A percentile compares a stretch with the other conserved stretches of the same genome.
Conservation (phyloP, 2,329 filamentous ascomycete genomes). For the Zasmidium cellare region DNA sequence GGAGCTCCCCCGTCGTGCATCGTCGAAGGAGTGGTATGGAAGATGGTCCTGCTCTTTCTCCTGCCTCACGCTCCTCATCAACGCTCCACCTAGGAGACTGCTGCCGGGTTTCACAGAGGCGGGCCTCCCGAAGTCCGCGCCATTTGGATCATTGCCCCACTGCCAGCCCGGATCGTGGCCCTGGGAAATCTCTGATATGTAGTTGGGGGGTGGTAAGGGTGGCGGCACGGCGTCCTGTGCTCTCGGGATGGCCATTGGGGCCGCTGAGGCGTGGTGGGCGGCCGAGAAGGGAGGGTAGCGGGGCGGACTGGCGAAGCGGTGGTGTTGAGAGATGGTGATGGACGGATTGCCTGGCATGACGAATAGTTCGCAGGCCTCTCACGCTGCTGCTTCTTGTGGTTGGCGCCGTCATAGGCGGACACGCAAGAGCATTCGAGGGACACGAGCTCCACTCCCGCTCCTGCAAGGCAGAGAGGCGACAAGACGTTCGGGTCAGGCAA, state of each 20-base stretch:
- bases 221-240: constrained; percentile 57
- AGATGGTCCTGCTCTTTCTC: constrained; percentile 30
- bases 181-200: constrained; percentile 55
- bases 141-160: constrained; percentile 58
- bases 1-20: constrained; percentile 42
- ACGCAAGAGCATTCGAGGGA: constrained; percentile 6
- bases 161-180: constrained; percentile 64
- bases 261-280: constrained; percentile 40
- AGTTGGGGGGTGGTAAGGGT: constrained; percentile 63
- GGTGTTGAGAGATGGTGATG: constrained; percentile 39
- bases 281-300: constrained; percentile 38
- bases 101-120: constrained; percentile 50
- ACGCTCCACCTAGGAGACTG: constrained; percentile 43
- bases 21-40: constrained; percentile 26
- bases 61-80: constrained; percentile 16
- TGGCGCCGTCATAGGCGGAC: not conserved
- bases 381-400: constrained; percentile 3
- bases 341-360: constrained; percentile 30
- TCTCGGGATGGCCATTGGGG: constrained; percentile 65
- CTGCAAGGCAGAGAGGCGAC: constrained; percentile 2
- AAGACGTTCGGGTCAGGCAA: not conserved
- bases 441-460: constrained; percentile 14
- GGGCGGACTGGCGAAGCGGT: constrained; percentile 38
- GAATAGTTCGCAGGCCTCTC: not conserved
- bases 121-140: constrained; percentile 48